Evolutionary conservation across 495 filamentous ascomycete genomes (phyloP), one percentile per base, ranked within the genome.

Genomic region (Neurospora pannonica): DNA sequence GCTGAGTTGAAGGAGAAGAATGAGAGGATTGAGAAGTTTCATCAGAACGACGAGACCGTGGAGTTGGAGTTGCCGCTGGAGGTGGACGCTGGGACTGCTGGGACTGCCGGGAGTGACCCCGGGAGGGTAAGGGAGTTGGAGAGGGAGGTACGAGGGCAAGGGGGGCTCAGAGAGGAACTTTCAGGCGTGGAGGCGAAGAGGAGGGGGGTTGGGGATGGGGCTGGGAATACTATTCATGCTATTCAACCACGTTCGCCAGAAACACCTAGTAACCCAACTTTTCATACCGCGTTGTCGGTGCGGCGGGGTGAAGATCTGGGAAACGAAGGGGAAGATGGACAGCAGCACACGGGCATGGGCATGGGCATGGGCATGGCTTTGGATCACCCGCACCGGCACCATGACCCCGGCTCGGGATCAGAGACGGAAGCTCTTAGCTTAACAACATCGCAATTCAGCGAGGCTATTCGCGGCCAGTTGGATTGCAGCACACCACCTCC

Each of bases 1-100:
- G 81, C 86, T 62, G 86, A 90, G 54, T 75, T 92, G 46, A 82
- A 84, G 2, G 79, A 85, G 0, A 82, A 87, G 39, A 87, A 91
- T 73, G 77, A 82, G 5, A 82, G 87, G 75, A 85, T 88, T 70
- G 81, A 81, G 28, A 75, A 81, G 19, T 75, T 91, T 24, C 87
- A 87, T 15, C n/a, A 62, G 28, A 4, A 67, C 11, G 81, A 87
- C 36, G 86, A 91, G 72, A 85, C 84, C 0, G 43, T 83, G 3
- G 81, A 86, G 38, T 75, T 82, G 76, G 81, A 83, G 38, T 87
- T 83, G 74, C 85, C 80, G 39, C 77, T 72, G 73, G 82, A 83
- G 84, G 83, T 82, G 74, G 79, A 77, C n/a, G 69, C 24, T 11
- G 75, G 83, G 74, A 80, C n/a, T n/a, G n/a, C n/a, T n/a, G n/a